Evolutionary conservation across 257 asterid genomes (phyloP).

Genomic region (Rehmannia glutinosa): DNA sequence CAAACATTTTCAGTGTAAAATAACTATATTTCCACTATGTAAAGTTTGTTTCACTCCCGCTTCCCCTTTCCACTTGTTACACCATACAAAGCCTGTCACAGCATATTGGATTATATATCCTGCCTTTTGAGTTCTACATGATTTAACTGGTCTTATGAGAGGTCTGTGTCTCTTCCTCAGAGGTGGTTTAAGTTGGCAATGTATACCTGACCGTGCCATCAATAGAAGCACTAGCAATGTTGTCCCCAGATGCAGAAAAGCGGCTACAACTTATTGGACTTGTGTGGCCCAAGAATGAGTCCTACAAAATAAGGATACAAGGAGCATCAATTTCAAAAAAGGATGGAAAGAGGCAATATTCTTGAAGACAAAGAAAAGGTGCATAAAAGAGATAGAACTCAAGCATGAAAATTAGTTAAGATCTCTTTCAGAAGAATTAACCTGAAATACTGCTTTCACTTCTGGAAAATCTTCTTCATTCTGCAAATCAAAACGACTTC

Average conservation of each 20-base stretch:
- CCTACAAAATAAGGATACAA: slow-evolving; percentile 39
- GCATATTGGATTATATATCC: slow-evolving; percentile 5
- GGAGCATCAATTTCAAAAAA: background rate
- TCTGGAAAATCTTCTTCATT: slow-evolving; percentile 79
- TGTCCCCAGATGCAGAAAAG: slow-evolving; percentile 93
- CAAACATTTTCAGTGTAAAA: background rate
- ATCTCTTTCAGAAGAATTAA: slow-evolving; percentile 20
- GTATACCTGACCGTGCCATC: slow-evolving; percentile 93
- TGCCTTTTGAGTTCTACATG: background rate
- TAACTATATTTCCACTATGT: background rate
- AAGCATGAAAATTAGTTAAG: slow-evolving; percentile 1
- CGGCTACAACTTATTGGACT: slow-evolving; percentile 93
- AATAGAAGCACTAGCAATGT: slow-evolving; percentile 92
- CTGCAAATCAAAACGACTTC: slow-evolving; percentile 33
- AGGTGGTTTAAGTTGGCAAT: slow-evolving; percentile 3
- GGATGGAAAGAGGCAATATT: background rate
- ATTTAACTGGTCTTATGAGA: slow-evolving; percentile 2
- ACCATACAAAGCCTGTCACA: background rate
- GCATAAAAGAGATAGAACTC: background rate
- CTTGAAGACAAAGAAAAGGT: slow-evolving; percentile 9
- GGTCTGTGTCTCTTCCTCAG: slow-evolving; percentile 6
- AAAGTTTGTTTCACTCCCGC: background rate
- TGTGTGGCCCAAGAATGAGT: slow-evolving; percentile 95
- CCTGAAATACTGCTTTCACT: slow-evolving; percentile 79
- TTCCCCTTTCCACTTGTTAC: too few relatives aligned